Evolutionary conservation across 106 monocot species (phyloP), one percentile per base, ranked within the genome.

Genomic region (Allium fistulosum): DNA sequence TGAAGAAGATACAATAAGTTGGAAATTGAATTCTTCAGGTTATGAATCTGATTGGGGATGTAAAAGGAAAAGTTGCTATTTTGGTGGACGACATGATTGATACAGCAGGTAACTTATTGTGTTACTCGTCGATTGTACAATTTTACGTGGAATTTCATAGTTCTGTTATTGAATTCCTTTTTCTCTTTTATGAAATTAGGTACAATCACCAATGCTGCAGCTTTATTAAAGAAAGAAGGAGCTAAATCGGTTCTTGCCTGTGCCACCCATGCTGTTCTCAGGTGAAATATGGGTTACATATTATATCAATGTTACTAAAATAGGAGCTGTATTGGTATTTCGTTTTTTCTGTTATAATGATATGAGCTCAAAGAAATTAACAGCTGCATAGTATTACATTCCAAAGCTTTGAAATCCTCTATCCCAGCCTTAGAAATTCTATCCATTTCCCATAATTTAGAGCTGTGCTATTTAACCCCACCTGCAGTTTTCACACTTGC

Each of bases 11-110:
- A 22, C 22, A 22, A 0, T 22, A 22, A 22, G 22, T 22, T 22
- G 22, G 1, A 22, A 22, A 22, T 22, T 22, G 22, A 22, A 22
- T 22, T 22, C 22, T 72, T 15, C 60, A 86, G 85, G 81, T 86
- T 48, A 86, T 86, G 85, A 86, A 86, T 69, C 64, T 86, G 48
- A 86, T 86, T 47, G 85, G 85, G 3, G 85, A 86, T 82, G 85
- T 86, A 46, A 75, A 74, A 11, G 85, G 85, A 47, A 86, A 86
- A 68, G 78, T 82, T 59, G 85, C 85, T 45, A 79, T 86, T 11
- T 51, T 86, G 68, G 78, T 86, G 46, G 85, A 86, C 72, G 85
- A 86, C 65, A 86, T 86, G 76, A 86, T 86, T 58, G 85, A 86
- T 50, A 86, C 85, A 59, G 85, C 85, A 47, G 85, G 85, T 86